Evolutionary conservation across 257 asterid species (phyloP), one percentile per base, ranked within the genome.

Genomic region (Scutellaria baicalensis): DNA sequence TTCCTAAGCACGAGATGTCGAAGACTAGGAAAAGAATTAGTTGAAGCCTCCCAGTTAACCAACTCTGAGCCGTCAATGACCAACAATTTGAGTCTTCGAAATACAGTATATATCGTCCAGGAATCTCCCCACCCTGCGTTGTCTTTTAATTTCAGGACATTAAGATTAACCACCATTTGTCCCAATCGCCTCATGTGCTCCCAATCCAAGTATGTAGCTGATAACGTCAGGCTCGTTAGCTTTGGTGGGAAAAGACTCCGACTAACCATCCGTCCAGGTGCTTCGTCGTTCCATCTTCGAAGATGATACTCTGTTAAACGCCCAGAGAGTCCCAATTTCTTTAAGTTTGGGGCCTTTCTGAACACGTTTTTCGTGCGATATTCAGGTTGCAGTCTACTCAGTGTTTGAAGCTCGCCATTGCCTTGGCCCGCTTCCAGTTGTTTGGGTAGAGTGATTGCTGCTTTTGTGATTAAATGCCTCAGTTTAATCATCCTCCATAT

Each of bases 141-240:
- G 38, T 76, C 60, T 67, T 80, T 82, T 71, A 85, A 31, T 63
- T 78, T 85, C 16, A 85, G 81, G 13, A 76, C 81, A 77, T 75
- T 54, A 0, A 82, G 83, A 1, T 31, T 40, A 2, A n/a, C 57
- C 9, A 85, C 48, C 44, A n/a, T n/a, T n/a, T 16, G 54, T 21
- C 69, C 81, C 61, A 85, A 11, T 9, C 27, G 70, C 10, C 70
- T 48, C 83, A 85, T 76, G 6, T 74, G 23, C 3, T 7, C 8
- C 88, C 88, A 85, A 0, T 70, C 61, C 31, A 85, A 59, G 58
- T 2, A 5, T 0, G 90, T 14, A 82, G 35, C 1, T 2, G 68
- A 48, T 31, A 81, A 33, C 0, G 79, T 75, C 8, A 84, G 70
- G 31, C 43, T 75, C 49, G 81, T 77, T 18, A 85, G 77, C 0